Evolutionary conservation across 176 grass and related monocot species (phyloP), one percentile per base, ranked within the genome.

Genomic region (Dendrocalamus sinicus): DNA sequence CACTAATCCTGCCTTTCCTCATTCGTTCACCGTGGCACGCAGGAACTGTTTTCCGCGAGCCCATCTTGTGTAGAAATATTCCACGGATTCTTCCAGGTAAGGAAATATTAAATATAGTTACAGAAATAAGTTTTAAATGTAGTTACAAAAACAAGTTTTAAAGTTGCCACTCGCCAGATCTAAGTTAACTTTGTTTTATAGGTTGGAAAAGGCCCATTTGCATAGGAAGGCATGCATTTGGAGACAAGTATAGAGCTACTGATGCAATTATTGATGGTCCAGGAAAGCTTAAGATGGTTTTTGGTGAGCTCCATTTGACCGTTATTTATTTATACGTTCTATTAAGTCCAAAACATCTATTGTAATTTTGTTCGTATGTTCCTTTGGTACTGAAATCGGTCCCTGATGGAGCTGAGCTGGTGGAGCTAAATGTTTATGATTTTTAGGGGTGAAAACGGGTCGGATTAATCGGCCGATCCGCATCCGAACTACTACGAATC

Each of bases 31-130:
- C 9, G 9, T 88, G 41, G 12, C 47, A 60, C 43, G n/a, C 82
- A 99, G 96, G 96, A 73, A 96, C 92, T 88, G 96, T 99, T 75
- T 99, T 99, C 81, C 94, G 96, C 16, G 96, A 96, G 77, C 96
- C 96, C 64, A 96, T 99, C 82, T 80, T 99, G 70, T 99, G 96
- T 62, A 79, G 69, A 88, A 96, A 96, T 67, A 79, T 96, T 55
- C 96, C 96, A 48, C 86, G 90, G 45, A 89, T 92, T 76, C 81
- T 99, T 75, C 75, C 90, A 86, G 96, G 96, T 99, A 92, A 94
- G 83, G 77, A 66, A 35, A 65, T 81, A 30, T 67, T 64, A 51
- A 68, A 9, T 82, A 23, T 71, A 67, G 19, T 70, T 52, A 70
- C n/a, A 9, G 35, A 13, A 74, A 26, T 28, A 85, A 65, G 13